These are phyloP conservation scores for Calonectria honghensis DNA, from an alignment of 2,329 filamentous ascomycete species.

Conservation along the genomic window DNA sequence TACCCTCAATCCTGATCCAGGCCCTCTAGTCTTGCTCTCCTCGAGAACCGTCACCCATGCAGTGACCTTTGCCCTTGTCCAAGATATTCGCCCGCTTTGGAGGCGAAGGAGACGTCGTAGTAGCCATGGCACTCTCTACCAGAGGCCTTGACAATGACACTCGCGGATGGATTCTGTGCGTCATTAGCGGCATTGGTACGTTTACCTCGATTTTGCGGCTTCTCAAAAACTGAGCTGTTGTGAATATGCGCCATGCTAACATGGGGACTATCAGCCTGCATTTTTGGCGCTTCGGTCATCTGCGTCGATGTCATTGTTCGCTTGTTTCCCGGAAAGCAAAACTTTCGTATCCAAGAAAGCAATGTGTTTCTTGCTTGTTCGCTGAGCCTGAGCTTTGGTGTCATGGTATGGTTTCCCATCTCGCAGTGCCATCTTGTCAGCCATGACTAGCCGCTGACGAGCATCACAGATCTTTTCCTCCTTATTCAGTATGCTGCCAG, in stretches of 20 bases:
- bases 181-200: constrained; percentile 84
- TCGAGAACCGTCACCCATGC: constrained; percentile 15
- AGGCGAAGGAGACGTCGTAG: constrained; percentile 44
- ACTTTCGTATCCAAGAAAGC: constrained; percentile 93
- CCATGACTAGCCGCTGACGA: constrained; percentile 38
- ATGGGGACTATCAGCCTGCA: constrained; percentile 67
- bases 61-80: constrained; percentile 1
- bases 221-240: not conserved
- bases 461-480: constrained; percentile 86
- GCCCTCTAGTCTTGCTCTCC: not conserved
- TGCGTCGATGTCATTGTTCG: constrained; percentile 88
- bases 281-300: constrained; percentile 88
- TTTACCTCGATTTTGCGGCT: constrained; percentile 42
- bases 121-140: constrained; percentile 62
- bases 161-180: constrained; percentile 93
- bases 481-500: constrained; percentile 94
- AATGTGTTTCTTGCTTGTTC: constrained; percentile 91
- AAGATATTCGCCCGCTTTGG: constrained; percentile 19
- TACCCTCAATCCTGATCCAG: not conserved
- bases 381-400: constrained; percentile 93
- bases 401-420: constrained; percentile 82
- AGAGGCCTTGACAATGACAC: constrained; percentile 82
- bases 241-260: not conserved
- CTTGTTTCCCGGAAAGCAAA: constrained; percentile 81
- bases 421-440: not conserved